Base-by-base conservation (phyloP, 345 rosid species). In the Jatropha curcas region DNA sequence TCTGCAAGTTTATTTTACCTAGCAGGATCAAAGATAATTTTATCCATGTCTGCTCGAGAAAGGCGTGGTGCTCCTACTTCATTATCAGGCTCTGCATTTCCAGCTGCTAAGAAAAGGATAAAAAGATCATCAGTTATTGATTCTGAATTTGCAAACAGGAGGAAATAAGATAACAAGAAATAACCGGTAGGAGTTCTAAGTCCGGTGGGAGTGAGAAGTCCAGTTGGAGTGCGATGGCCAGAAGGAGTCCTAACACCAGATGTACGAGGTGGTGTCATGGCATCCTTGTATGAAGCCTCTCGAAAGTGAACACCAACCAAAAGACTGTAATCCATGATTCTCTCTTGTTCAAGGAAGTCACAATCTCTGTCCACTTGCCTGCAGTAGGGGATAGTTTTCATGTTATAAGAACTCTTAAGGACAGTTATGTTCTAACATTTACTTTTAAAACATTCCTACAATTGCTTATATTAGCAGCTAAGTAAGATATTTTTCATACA, bases 351-450 rank as follows among this genome's bases (percentile, higher is more conserved):
- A 67, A 95, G 97, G 51, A 95, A 87, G 43, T 92, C 99, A 70
- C 98, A 95, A 73, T 95, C 99, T 78, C 86, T 85, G 71, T 89
- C 98, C 52, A 92, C 93, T 91, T 95, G 98, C 85, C 98, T 95
- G 97, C 75, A 81, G 7, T 52, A 59, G 30, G 12, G 30, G 67
- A 24, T 17, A 43, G 14, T n/a, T 56, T 22, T 30, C n/a, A 25
- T 20, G 33, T n/a, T 17, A 43, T 19, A 41, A 16, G 14, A 46
- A 46, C 46, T n/a, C n/a, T n/a, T n/a, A 31, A 60, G 41, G 24
- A 60, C 16, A 60, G n/a, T n/a, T 22, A 43, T 9, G 24, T 52
- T 19, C 22, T 22, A 39, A 65, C 28, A 13, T 28, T 37, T 37
- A 30, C 30, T 25, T 22, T n/a, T 10, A 14, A 34, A 28, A 8